These are phyloP conservation scores for Zygosaccharomyces bisporus DNA, from an alignment of 805 yeast species.

Conservation along the genomic window DNA sequence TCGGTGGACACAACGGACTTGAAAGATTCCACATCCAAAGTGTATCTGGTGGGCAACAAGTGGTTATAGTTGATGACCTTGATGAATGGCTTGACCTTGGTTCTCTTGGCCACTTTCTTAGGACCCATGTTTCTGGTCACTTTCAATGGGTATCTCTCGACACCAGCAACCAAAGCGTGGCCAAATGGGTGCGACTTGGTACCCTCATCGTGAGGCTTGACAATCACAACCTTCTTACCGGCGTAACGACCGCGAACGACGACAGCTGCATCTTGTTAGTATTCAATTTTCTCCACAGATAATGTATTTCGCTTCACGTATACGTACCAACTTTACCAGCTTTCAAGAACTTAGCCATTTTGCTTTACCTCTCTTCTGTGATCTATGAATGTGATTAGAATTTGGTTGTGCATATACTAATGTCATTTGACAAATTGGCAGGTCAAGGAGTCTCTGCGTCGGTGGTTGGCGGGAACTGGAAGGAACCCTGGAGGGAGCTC, in stretches of 20 bases:
- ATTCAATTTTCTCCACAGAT: conserved; percentile 6
- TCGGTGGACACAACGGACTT: conserved; percentile 89
- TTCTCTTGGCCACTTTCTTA: conserved; percentile 95
- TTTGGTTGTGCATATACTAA: conserved; percentile 7
- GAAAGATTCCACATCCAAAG: conserved; percentile 93
- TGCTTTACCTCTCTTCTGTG: conserved; percentile 17
- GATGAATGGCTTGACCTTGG: conserved; percentile 98
- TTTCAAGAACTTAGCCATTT: conserved; percentile 98
- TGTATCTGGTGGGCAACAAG: conserved; percentile 99
- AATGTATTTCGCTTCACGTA: conserved; percentile 7
- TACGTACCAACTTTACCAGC: conserved; percentile 91
- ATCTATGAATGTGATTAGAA: conserved; percentile 4
- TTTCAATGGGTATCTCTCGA: conserved; percentile 97
- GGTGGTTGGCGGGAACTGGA: conserved; percentile 3
- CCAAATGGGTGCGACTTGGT: conserved; percentile 98
- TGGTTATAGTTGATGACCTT: conserved; percentile 99
- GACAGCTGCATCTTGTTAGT: conserved; percentile 62
- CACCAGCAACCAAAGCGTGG: conserved; percentile 99
- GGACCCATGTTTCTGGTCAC: conserved; percentile 92
- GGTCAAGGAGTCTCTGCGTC: conserved; percentile 1
- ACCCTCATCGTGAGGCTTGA: conserved; percentile 98
- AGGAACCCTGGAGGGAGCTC: neutral
- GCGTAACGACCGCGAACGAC: conserved; percentile 99
- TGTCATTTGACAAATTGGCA: conserved; percentile 8
- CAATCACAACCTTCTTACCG: conserved; percentile 99